Evolutionary conservation across 2,329 filamentous ascomycete species (phyloP), one percentile per base, ranked within the genome.

Genomic region (Raffaelea arxii): DNA sequence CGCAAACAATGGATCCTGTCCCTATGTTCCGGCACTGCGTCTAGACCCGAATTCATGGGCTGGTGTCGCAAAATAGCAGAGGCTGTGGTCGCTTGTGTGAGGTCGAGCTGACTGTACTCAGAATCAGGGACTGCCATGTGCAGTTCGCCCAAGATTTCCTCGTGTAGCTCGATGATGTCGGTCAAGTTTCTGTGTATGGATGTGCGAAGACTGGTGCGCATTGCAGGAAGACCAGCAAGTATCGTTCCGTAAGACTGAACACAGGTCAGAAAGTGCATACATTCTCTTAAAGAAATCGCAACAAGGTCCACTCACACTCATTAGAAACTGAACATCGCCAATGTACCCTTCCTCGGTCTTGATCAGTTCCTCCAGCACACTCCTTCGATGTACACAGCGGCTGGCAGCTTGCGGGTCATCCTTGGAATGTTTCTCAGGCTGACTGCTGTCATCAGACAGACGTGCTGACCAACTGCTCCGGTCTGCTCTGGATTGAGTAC

Each of bases 321-420:
- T 84, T 49, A 97, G 70, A 53, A 92, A 88, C 56, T 87, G 87
- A 48, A 97, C 65, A 57, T 95, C 91, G 16, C 82, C 79, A 55
- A 97, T 82, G 60, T 97, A 97, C 57, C 83, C 80, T 60, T 92
- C 85, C 62, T 97, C 92, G 0, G 90, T 94, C 47, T 68, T 76
- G 50, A 96, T 79, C 43, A 97, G 69, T 65, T 97, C 92, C 59
- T 92, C 86, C 30, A 97, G 65, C 35, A 94, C 80, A 51, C 82
- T 80, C 14, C 87, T 79, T 50, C 92, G 78, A 57, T 89, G 84
- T 19, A 85, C 64, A 2, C 87, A 78, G 45, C 90, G 78, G 53
- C 81, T 76, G 37, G 77, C 75, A n/a, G 84, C 81, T 25, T 74
- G 80, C n/a, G 61, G 58, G 38, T 68, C 71, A 44, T 86, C 84